These are phyloP conservation scores for Paramecium biaurelia DNA, from an alignment of 73 alveolate genomes.

Conservation along the genomic window DNA sequence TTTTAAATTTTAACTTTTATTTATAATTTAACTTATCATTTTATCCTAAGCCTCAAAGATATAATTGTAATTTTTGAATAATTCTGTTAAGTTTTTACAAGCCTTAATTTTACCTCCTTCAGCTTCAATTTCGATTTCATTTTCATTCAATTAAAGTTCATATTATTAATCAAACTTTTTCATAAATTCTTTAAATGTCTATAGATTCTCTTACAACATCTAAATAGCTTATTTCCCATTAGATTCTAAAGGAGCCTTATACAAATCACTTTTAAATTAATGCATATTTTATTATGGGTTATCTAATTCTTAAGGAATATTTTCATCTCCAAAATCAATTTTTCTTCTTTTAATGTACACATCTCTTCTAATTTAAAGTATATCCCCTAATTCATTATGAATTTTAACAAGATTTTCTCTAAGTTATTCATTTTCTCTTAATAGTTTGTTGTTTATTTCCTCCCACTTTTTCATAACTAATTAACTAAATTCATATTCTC, in stretches of 20 bases:
- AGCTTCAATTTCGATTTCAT: conserved; percentile 15
- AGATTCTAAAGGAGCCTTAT: neutral
- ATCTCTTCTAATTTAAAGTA: neutral
- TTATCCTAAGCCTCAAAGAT: conserved; percentile 37
- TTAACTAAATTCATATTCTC: conserved; percentile 36
- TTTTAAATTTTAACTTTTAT: neutral
- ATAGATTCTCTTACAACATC: neutral
- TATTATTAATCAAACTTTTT: conserved; percentile 9
- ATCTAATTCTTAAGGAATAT: conserved; percentile 24
- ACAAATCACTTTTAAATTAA: conserved; percentile 21
- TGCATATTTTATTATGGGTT: neutral
- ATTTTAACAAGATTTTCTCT: neutral
- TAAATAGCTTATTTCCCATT: conserved; percentile 18
- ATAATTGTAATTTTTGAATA: conserved; percentile 30
- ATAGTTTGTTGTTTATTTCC: neutral
- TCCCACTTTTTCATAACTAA: conserved; percentile 27
- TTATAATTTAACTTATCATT: conserved; percentile 6
- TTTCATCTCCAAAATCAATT: neutral
- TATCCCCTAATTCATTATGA: conserved; percentile 14
- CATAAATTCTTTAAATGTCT: conserved; percentile 34
- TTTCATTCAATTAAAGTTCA: neutral
- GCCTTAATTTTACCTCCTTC: conserved; percentile 36
- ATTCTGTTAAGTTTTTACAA: conserved; percentile 7
- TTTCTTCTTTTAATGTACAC: conserved; percentile 19
- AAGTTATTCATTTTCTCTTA: neutral